A percentile compares a stretch with the other conserved stretches of the same genome.
Conservation (phyloP, 805 yeast genomes). For the Barnettozyma californica region DNA sequence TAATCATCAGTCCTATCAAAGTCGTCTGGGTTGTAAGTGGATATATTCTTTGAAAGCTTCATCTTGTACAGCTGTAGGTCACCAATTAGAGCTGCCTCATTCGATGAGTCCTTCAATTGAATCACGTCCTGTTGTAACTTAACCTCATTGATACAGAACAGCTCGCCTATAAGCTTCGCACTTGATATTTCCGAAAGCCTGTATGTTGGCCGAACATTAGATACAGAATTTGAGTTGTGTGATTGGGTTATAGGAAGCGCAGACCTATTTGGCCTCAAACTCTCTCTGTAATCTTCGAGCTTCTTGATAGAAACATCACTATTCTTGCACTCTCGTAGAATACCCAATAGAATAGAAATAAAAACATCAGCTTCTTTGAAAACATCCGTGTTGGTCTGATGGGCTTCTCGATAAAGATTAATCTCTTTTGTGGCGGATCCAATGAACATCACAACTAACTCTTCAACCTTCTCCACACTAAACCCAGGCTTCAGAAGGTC, state of each 20-base stretch:
- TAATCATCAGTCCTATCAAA: conserved; percentile 33
- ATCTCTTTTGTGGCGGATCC: conserved; percentile 51
- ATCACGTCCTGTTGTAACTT: conserved; percentile 52
- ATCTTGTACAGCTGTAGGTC: conserved; percentile 23
- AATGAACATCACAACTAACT: conserved; percentile 47
- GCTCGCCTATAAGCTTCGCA: conserved; percentile 38
- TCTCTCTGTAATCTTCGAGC: conserved; percentile 37
- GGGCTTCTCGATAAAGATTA: conserved; percentile 24
- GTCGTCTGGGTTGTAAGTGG: conserved; percentile 29
- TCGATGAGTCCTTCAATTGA: conserved; percentile 34
- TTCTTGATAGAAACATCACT: conserved; percentile 37
- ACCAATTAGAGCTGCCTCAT: conserved; percentile 28
- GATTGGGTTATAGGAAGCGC: conserved; percentile 22
- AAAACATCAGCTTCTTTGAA: conserved; percentile 19
- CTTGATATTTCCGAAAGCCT: conserved; percentile 50
- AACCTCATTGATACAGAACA: conserved; percentile 45
- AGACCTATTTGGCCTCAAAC: conserved; percentile 15
- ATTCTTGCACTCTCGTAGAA: conserved; percentile 17
- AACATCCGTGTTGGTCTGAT: conserved; percentile 14
- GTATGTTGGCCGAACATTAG: conserved; percentile 40
- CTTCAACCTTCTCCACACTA: conserved; percentile 32
- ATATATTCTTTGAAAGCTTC: conserved; percentile 22
- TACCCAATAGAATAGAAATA: conserved; percentile 11
- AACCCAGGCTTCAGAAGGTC: conserved; percentile 40
- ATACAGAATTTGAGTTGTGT: background rate